Conservation (phyloP, 2,329 filamentous ascomycete species). For the Cercospora sp. region DNA sequence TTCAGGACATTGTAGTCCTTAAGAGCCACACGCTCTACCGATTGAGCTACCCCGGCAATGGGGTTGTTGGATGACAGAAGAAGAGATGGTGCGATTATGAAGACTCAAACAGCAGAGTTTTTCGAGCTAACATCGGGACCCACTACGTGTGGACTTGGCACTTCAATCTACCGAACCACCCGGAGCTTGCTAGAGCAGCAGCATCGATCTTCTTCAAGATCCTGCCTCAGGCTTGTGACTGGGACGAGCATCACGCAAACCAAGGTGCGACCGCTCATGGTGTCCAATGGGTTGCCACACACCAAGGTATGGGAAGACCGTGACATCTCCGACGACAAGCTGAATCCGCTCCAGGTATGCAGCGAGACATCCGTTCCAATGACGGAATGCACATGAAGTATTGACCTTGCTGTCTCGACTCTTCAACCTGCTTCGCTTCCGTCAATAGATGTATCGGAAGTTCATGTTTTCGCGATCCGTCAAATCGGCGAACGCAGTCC, state of each 20-base stretch:
- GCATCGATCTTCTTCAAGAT: background rate
- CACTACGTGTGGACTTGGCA: background rate
- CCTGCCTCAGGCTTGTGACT: background rate
- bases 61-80: background rate
- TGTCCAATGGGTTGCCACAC: background rate
- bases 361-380: background rate
- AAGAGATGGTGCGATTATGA: background rate
- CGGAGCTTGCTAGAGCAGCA: background rate
- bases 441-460: slow-evolving; percentile 15
- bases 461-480: slow-evolving; percentile 44
- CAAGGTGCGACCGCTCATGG: background rate
- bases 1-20: slow-evolving; percentile 3
- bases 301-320: background rate
- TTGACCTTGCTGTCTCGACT: background rate
- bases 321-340: background rate
- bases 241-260: background rate
- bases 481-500: slow-evolving; percentile 56
- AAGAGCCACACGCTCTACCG: slow-evolving; percentile 47
- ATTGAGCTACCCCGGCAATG: slow-evolving; percentile 53
- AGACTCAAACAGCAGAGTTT: background rate
- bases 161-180: background rate
- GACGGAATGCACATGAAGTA: background rate
- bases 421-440: background rate
- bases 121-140: background rate
- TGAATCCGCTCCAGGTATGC: background rate